phyloP scores from a whole-genome alignment of 1,284 basidiomycete genomes.

The Neonothopanus nambi region DNA sequence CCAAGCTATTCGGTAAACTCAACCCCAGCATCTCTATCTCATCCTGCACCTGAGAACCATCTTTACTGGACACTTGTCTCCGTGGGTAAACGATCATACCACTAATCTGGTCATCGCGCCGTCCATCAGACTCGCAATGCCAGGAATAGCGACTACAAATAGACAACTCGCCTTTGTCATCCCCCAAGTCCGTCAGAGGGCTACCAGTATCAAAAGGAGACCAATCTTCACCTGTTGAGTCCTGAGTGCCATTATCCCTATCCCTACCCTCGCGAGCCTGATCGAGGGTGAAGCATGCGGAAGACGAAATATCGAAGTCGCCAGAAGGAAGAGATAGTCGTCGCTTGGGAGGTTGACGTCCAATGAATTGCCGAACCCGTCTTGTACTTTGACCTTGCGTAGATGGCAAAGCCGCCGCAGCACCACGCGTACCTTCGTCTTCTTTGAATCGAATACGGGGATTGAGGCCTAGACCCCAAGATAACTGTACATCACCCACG shows the following conservation, averaged over 20 bases:
- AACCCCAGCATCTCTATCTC: not conserved
- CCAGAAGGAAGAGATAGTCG: not conserved
- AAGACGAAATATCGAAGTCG: not conserved
- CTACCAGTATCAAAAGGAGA: not conserved
- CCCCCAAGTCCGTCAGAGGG: constrained; percentile 6
- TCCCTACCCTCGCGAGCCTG: not conserved
- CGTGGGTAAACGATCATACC: not conserved
- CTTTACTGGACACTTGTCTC: too few relatives aligned
- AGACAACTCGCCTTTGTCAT: not conserved
- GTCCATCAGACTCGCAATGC: not conserved
- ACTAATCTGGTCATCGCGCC: not conserved
- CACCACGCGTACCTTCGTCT: not conserved
- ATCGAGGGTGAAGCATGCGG: not conserved
- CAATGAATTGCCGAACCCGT: not conserved
- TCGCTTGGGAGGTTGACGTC: not conserved
- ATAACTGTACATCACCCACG: constrained; percentile 29
- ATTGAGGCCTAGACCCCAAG: constrained; percentile 26
- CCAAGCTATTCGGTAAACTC: not conserved
- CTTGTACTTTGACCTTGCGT: too few relatives aligned
- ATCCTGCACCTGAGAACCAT: not conserved
- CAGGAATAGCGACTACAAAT: not conserved
- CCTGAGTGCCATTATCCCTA: not conserved
- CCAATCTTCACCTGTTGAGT: not conserved
- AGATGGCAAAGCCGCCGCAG: too few relatives aligned
- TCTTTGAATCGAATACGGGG: constrained; percentile 16